These are phyloP conservation scores for Zymoseptoria passerinii DNA, from an alignment of 2,329 filamentous ascomycete genomes.

Conservation along the genomic window DNA sequence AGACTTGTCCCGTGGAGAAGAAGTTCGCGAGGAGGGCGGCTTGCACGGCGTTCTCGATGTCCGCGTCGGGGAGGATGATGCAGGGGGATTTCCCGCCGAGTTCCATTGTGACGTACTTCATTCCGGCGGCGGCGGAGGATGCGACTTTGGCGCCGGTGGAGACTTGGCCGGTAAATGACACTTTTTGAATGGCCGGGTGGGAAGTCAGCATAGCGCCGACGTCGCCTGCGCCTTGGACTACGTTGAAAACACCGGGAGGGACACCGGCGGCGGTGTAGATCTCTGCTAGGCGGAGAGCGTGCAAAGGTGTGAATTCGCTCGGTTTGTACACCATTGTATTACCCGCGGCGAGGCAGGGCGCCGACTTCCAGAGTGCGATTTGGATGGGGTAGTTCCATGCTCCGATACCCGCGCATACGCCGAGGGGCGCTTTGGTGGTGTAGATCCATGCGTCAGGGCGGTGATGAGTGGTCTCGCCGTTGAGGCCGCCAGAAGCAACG, in stretches of 20 bases:
- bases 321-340: constrained; percentile 91
- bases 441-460: constrained; percentile 73
- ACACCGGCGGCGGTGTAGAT: constrained; percentile 72
- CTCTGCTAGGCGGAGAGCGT: constrained; percentile 65
- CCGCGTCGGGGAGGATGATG: constrained; percentile 70
- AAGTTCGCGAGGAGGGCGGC: constrained; percentile 93
- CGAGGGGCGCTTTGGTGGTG: constrained; percentile 71
- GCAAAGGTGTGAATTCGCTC: constrained; percentile 78
- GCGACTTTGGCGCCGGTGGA: constrained; percentile 77
- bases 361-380: constrained; percentile 84
- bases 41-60: constrained; percentile 72
- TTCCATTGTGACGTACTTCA: constrained; percentile 92
- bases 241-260: constrained; percentile 77
- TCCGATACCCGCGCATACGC: constrained; percentile 78
- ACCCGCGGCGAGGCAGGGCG: constrained; percentile 73
- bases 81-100: constrained; percentile 79
- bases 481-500: constrained; percentile 67
- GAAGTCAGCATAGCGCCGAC: constrained; percentile 67
- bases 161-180: constrained; percentile 84
- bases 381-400: constrained; percentile 92
- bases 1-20: constrained; percentile 83
- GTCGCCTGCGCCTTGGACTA: constrained; percentile 71
- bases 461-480: constrained; percentile 69
- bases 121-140: constrained; percentile 61
- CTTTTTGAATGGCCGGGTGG: constrained; percentile 68